These are phyloP conservation scores for Bipolaris bicolor DNA, from an alignment of 2,329 filamentous ascomycete species.

Conservation along the genomic window DNA sequence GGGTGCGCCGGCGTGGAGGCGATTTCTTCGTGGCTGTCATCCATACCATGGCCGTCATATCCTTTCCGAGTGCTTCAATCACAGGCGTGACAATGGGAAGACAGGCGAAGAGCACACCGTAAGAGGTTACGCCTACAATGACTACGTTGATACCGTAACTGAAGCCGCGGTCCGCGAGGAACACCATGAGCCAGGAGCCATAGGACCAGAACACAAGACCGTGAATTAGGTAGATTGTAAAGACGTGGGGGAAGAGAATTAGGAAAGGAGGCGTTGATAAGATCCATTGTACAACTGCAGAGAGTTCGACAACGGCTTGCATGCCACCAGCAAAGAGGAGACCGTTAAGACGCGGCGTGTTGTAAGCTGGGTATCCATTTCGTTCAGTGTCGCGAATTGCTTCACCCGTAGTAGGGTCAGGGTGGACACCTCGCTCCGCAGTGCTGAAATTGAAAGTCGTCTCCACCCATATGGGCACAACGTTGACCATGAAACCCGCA, in stretches of 20 bases:
- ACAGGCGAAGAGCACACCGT: slow-evolving; percentile 39
- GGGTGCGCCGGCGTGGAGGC: slow-evolving; percentile 38
- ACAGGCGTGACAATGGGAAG: slow-evolving; percentile 49
- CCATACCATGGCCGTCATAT: slow-evolving; percentile 49
- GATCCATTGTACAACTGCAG: slow-evolving; percentile 49
- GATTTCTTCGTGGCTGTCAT: slow-evolving; percentile 45
- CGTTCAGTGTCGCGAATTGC: slow-evolving; percentile 43
- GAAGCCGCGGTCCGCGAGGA: slow-evolving; percentile 38
- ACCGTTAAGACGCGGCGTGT: slow-evolving; percentile 52
- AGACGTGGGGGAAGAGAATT: slow-evolving; percentile 56
- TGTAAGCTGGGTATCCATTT: slow-evolving; percentile 53
- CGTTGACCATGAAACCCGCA: slow-evolving; percentile 45
- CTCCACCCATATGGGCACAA: slow-evolving; percentile 46
- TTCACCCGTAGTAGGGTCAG: slow-evolving; percentile 49
- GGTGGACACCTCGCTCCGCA: slow-evolving; percentile 53
- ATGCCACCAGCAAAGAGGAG: slow-evolving; percentile 50
- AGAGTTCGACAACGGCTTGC: slow-evolving; percentile 48
- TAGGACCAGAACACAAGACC: slow-evolving; percentile 56
- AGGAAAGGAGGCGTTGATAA: slow-evolving; percentile 51
- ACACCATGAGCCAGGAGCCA: slow-evolving; percentile 47
- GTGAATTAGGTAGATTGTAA: slow-evolving; percentile 58
- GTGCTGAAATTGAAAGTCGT: slow-evolving; percentile 47
- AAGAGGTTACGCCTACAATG: slow-evolving; percentile 47
- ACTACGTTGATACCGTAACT: slow-evolving; percentile 46
- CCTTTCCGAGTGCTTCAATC: slow-evolving; percentile 49